phyloP scores from a whole-genome alignment of 371 early-diverging fungal genomes.

The Batrachochytrium dendrobatidis region DNA sequence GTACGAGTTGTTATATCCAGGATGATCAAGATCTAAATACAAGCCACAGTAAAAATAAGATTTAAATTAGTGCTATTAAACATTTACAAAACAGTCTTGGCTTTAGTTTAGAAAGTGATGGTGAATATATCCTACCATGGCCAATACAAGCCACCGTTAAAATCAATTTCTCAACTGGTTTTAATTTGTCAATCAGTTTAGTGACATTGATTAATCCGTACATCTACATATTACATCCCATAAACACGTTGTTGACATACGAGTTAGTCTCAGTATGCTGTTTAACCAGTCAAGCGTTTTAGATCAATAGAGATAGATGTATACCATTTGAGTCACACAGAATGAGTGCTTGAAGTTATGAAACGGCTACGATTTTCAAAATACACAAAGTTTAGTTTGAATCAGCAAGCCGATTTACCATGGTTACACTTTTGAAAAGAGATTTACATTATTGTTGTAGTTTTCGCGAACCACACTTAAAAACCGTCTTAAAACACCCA shows the following conservation, averaged over 20 bases:
- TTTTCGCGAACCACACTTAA: conserved; percentile 23
- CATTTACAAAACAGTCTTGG: not conserved
- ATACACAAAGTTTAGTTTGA: not conserved
- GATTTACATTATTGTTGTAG: conserved; percentile 40
- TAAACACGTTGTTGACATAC: not conserved
- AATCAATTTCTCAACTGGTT: conserved; percentile 30
- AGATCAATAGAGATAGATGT: conserved; percentile 3
- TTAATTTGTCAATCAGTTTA: conserved; percentile 24
- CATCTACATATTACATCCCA: conserved; percentile 18
- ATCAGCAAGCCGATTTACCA: not conserved
- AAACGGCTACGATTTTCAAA: conserved; percentile 23
- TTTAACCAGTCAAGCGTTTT: not conserved
- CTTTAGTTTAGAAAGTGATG: not conserved
- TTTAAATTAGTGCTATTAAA: too few relatives aligned
- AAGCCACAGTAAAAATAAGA: not conserved
- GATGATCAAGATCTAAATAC: conserved; percentile 1
- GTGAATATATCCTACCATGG: conserved; percentile 18
- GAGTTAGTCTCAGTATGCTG: not conserved
- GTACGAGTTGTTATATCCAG: conserved; percentile 39
- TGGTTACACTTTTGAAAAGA: not conserved
- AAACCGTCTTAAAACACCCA: conserved; percentile 27
- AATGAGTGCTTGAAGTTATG: conserved; percentile 49
- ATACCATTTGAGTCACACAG: conserved; percentile 48
- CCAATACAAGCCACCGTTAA: conserved; percentile 34
- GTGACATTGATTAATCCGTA: conserved; percentile 34